These are phyloP conservation scores for Penicillium expansum DNA, from an alignment of 2,329 filamentous ascomycete genomes.

Conservation along the genomic window DNA sequence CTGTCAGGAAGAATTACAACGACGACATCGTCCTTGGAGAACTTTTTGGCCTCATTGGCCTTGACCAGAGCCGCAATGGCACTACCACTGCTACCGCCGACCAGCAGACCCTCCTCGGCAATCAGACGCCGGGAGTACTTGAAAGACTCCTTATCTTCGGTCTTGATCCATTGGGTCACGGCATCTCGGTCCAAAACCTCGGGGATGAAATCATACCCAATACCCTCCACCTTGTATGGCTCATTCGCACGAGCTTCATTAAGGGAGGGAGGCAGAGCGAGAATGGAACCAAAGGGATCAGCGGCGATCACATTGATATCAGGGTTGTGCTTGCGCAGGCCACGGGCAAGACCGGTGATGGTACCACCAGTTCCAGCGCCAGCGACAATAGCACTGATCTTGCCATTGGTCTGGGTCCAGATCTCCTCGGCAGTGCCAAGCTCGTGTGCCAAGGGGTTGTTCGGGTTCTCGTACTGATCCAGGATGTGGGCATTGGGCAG, in stretches of 20 bases:
- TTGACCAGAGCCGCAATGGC: conserved; percentile 79
- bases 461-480: conserved; percentile 87
- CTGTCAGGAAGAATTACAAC: conserved; percentile 93
- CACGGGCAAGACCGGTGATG: conserved; percentile 82
- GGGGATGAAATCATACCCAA: conserved; percentile 97
- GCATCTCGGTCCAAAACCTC: conserved; percentile 78
- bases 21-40: conserved; percentile 79
- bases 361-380: conserved; percentile 82
- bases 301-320: conserved; percentile 86
- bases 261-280: conserved; percentile 74
- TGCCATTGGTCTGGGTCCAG: conserved; percentile 83
- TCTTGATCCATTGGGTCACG: conserved; percentile 98
- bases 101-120: conserved; percentile 87
- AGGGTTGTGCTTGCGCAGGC: conserved; percentile 81
- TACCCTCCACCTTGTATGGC: conserved; percentile 96
- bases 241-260: conserved; percentile 80
- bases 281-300: conserved; percentile 86
- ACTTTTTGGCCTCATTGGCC: conserved; percentile 71
- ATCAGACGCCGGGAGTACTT: conserved; percentile 85
- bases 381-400: conserved; percentile 78
- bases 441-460: conserved; percentile 94
- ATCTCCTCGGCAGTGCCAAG: conserved; percentile 93
- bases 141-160: conserved; percentile 88
- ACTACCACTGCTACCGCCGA: conserved; percentile 90
- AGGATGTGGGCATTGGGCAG: conserved; percentile 95